A percentile compares a stretch with the other conserved stretches of the same genome.
These are phyloP conservation scores for Trametes cingulata DNA, from an alignment of 768 basidiomycete genomes.

Conservation along the genomic window DNA sequence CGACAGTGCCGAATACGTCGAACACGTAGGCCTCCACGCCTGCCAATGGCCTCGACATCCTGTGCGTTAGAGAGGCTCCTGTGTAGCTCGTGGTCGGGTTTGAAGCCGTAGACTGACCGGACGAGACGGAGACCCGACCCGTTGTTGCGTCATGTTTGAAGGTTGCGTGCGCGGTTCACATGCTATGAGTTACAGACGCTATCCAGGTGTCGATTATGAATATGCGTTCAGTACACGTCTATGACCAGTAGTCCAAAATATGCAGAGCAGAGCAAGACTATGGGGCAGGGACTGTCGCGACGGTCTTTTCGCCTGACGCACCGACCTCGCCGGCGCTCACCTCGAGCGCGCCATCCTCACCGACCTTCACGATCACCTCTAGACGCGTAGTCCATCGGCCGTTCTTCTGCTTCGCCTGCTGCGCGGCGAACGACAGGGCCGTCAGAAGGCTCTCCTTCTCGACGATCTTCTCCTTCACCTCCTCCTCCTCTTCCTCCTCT, in stretches of 20 bases:
- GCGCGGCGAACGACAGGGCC: slow-evolving; percentile 35
- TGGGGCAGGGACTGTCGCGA: slow-evolving; percentile 27
- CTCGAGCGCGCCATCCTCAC: slow-evolving; percentile 36
- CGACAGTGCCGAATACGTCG: slow-evolving; percentile 36
- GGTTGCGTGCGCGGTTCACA: background rate
- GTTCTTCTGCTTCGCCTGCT: slow-evolving; percentile 43
- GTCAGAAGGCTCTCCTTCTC: slow-evolving; percentile 54
- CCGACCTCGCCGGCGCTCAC: slow-evolving; percentile 42
- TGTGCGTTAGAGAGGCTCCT: background rate
- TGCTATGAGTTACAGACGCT: background rate
- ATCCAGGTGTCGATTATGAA: background rate
- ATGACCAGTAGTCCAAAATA: background rate
- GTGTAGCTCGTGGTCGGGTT: background rate
- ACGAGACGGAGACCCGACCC: background rate
- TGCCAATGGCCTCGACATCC: slow-evolving; percentile 12
- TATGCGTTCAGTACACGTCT: slow-evolving; percentile 4
- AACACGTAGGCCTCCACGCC: slow-evolving; percentile 32
- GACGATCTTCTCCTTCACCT: slow-evolving; percentile 62
- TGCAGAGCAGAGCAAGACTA: slow-evolving; percentile 5
- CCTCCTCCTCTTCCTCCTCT: slow-evolving; percentile 60
- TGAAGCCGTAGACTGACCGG: background rate
- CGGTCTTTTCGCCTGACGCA: slow-evolving; percentile 36
- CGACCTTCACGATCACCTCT: slow-evolving; percentile 44
- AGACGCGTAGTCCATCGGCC: slow-evolving; percentile 54
- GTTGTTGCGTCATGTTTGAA: background rate